Base-by-base conservation (phyloP, 1,139 yeast species). In the Candida mesenterica region DNA sequence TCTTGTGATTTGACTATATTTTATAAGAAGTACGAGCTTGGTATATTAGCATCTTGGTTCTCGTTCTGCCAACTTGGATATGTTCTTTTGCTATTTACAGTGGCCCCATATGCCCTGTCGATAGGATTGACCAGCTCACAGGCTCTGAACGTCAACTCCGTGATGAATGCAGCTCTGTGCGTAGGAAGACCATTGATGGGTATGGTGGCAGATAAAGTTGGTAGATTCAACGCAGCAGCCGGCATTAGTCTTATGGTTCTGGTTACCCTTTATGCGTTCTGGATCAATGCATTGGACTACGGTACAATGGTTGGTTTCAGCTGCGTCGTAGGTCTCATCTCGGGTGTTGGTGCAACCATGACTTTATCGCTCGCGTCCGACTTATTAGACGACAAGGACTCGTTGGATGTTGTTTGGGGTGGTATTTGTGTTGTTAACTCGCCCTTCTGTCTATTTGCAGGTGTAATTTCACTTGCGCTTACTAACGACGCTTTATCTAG, bases 181-280 rank as follows among this genome's bases (percentile, higher is more conserved):
- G 43, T 83, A 13, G 92, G 92, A 0, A 66, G 94, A 46, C 90
- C 92, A 1, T 27, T 59, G 1, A 62, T 81, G 55, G 94, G 94
- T 0, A 39, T 63, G 4, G 24, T 72, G 5, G 80, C 82, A 15
- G 92, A 83, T 52, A 59, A 45, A 24, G 54, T 65, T 32, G 94
- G 94, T 1, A 62, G 88, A 39, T 59, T 70, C 30, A 82, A 80
- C 18, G 29, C 41, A 4, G 28, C 41, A 3, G 33, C 36, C 2
- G 32, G 19, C 10, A 23, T 31, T 22, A 22, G 31, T 14, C 12
- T 34, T 14, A 16, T 20, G 9, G 29, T 31, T 12, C 30, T 26
- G 17, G 24, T 35, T 5, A 20, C 32, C 15, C 42, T 71, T 52
- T 54, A 65, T 59, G 67, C 71, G 5, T 68, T 60, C 45, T 80